phyloP scores from a whole-genome alignment of 768 basidiomycete species.

The Hericium coralloides region DNA sequence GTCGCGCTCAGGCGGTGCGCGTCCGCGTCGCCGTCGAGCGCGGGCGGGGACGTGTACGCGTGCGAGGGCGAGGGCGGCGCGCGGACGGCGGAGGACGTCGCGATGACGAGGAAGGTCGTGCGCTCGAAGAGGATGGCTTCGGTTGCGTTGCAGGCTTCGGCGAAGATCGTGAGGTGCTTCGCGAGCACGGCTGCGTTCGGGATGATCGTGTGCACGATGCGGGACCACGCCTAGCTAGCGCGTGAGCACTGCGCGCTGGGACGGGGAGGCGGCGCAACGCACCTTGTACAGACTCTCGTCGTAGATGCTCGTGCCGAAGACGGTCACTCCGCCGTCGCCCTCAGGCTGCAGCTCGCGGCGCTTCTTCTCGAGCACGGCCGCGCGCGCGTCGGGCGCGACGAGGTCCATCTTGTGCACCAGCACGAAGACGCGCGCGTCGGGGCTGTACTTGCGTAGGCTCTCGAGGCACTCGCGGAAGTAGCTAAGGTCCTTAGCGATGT shows the following conservation, averaged over 20 bases:
- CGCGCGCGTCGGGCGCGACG: slow-evolving; percentile 51
- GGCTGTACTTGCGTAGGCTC: slow-evolving; percentile 68
- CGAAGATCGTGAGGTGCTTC: slow-evolving; percentile 79
- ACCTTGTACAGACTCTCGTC: slow-evolving; percentile 97
- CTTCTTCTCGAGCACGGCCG: slow-evolving; percentile 61
- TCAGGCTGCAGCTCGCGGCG: slow-evolving; percentile 66
- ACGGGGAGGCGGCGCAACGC: slow-evolving; percentile 3
- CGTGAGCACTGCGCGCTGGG: slow-evolving; percentile 9
- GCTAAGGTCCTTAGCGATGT: slow-evolving; percentile 77
- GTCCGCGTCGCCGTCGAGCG: slow-evolving; percentile 17
- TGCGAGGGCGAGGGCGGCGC: slow-evolving; percentile 26
- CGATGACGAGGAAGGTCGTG: slow-evolving; percentile 96
- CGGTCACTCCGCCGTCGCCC: slow-evolving; percentile 49
- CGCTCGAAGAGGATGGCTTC: slow-evolving; percentile 96
- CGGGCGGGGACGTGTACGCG: not conserved
- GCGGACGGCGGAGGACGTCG: slow-evolving; percentile 56
- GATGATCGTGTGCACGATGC: slow-evolving; percentile 92
- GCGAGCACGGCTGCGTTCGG: slow-evolving; percentile 90
- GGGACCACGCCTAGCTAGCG: slow-evolving; percentile 82
- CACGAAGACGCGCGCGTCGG: slow-evolving; percentile 80
- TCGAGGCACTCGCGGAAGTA: slow-evolving; percentile 91
- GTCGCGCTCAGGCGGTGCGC: slow-evolving; percentile 50
- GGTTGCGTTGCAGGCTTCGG: slow-evolving; percentile 78
- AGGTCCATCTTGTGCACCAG: slow-evolving; percentile 99
- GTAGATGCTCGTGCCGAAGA: slow-evolving; percentile 93